phyloP scores from a whole-genome alignment of 2,329 filamentous ascomycete species.

The Aspergillus thermomutatus region DNA sequence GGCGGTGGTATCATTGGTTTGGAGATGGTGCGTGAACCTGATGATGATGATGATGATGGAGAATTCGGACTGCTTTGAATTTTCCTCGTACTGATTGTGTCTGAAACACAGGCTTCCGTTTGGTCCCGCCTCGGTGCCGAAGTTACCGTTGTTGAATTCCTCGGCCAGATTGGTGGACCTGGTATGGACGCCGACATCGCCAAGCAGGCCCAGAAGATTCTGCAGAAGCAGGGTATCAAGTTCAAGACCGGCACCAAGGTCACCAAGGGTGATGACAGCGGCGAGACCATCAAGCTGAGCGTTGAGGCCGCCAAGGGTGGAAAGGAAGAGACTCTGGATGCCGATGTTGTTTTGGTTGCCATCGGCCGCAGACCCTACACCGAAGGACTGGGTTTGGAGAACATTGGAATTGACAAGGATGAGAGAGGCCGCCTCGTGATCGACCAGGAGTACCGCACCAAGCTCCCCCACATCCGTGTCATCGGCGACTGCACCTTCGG shows the following conservation, averaged over 20 bases:
- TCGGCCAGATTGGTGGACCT: conserved; percentile 92
- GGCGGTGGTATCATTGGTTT: conserved; percentile 98
- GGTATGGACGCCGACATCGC: conserved; percentile 95
- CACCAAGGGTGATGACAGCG: conserved; percentile 73
- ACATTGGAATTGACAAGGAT: conserved; percentile 70
- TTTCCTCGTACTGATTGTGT: conserved; percentile 5
- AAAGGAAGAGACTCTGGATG: conserved; percentile 87
- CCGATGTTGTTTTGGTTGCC: conserved; percentile 92
- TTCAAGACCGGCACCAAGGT: conserved; percentile 99
- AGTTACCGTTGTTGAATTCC: conserved; percentile 96
- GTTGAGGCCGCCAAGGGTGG: conserved; percentile 94
- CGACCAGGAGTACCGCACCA: conserved; percentile 98
- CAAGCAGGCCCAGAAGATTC: conserved; percentile 86
- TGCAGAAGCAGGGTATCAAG: conserved; percentile 94
- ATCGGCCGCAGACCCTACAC: conserved; percentile 97
- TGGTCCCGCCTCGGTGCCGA: conserved; percentile 93
- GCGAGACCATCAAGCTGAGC: conserved; percentile 74
- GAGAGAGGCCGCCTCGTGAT: conserved; percentile 94
- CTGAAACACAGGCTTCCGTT: conserved; percentile 63
- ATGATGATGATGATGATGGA: no score
- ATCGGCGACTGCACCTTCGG: conserved; percentile 96
- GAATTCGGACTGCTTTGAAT: neutral
- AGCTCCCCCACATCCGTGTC: conserved; percentile 93
- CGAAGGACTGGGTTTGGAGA: conserved; percentile 84
- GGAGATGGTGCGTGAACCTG: conserved; percentile 68